Evolutionary conservation across 2,329 filamentous ascomycete genomes (phyloP).

Genomic region (Dactylellina leptospora): DNA sequence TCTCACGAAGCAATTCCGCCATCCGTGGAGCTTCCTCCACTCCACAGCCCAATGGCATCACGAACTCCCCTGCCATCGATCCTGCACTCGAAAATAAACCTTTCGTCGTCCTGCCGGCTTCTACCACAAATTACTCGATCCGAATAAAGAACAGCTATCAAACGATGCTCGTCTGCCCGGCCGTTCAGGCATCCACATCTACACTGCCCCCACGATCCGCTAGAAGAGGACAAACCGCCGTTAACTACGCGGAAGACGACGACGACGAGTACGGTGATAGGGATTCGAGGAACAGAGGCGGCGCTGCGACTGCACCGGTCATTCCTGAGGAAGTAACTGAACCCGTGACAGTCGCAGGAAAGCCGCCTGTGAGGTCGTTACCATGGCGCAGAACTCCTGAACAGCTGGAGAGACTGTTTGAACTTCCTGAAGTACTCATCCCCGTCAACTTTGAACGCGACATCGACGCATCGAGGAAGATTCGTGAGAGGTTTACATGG

Average conservation of each 20-base stretch:
- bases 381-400: constrained; percentile 64
- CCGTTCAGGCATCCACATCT: constrained; percentile 47
- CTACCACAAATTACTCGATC: constrained; percentile 56
- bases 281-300: constrained; percentile 14
- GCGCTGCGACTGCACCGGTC: constrained; percentile 30
- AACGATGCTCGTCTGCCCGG: constrained; percentile 56
- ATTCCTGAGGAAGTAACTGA: constrained; percentile 54
- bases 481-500: constrained; percentile 97
- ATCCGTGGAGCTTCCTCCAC: constrained; percentile 42
- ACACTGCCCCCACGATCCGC: constrained; percentile 64
- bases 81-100: neutral
- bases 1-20: constrained; percentile 39
- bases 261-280: constrained; percentile 76
- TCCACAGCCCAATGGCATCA: constrained; percentile 35
- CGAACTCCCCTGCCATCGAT: neutral
- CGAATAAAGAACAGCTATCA: constrained; percentile 55
- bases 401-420: constrained; percentile 72
- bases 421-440: constrained; percentile 86
- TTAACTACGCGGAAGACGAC: constrained; percentile 97
- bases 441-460: constrained; percentile 97
- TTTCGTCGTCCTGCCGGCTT: constrained; percentile 29
- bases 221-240: constrained; percentile 93
- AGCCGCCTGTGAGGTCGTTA: constrained; percentile 39
- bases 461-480: constrained; percentile 75
- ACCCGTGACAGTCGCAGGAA: constrained; percentile 53